Evolutionary conservation across 352 stramenopile species (phyloP).

Genomic region (Aphanomyces astaci): DNA sequence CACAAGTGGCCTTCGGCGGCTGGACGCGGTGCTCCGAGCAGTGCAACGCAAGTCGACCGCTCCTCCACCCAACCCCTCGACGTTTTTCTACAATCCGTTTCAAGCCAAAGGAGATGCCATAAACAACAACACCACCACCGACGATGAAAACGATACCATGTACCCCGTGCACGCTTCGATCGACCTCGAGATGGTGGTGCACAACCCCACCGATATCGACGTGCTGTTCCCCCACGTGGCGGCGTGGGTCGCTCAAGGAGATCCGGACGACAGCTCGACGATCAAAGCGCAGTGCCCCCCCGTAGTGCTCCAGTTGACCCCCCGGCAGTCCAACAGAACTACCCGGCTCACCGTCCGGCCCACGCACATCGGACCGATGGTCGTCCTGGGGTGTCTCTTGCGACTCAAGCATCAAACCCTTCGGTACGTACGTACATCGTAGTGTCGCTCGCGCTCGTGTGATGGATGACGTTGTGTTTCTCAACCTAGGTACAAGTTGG

Average conservation of each 20-base stretch:
- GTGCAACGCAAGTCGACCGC: neutral
- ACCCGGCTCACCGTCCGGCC: neutral
- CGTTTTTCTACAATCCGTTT: constrained; percentile 40
- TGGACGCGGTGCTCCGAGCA: neutral
- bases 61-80: neutral
- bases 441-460: neutral
- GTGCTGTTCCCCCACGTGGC: constrained; percentile 55
- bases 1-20: constrained; percentile 27
- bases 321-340: neutral
- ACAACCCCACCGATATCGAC: constrained; percentile 58
- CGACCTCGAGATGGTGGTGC: constrained; percentile 45
- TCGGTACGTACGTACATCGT: neutral
- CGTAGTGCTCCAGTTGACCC: neutral
- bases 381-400: neutral
- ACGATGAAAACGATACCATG: constrained; percentile 34
- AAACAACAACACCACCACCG: neutral
- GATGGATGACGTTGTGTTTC: neutral
- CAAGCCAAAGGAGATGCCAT: constrained; percentile 30
- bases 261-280: neutral
- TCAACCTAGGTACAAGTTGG: neutral
- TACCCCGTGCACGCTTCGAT: constrained; percentile 45
- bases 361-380: neutral
- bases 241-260: constrained; percentile 34
- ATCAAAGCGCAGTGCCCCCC: neutral
- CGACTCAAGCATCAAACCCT: constrained; percentile 8